phyloP scores from a whole-genome alignment of 148 eudicot species.

The Fagopyrum tataricum region DNA sequence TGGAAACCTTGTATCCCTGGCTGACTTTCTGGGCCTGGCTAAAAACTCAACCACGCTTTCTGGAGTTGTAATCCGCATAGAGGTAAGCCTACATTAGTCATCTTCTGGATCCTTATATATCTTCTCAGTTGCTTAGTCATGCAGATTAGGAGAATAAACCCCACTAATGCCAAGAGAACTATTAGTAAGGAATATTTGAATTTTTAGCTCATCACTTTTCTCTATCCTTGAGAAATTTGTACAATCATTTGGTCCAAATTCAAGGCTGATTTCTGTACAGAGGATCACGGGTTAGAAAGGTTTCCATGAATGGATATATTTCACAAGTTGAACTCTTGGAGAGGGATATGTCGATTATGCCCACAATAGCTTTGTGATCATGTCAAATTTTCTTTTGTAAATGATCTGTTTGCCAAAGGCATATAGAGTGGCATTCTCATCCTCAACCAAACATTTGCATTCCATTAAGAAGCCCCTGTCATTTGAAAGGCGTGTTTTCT shows the following conservation, averaged over 20 bases:
- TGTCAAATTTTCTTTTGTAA: background rate
- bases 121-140: background rate
- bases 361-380: background rate
- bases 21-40: constrained; percentile 38
- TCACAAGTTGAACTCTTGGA: background rate
- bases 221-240: background rate
- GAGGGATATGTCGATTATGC: background rate
- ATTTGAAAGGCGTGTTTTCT: background rate
- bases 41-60: constrained; percentile 59
- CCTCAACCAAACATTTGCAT: constrained; percentile 8
- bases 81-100: constrained; percentile 43
- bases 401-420: constrained; percentile 4
- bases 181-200: background rate
- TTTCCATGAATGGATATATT: background rate
- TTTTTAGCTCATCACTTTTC: background rate
- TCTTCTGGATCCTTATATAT: background rate
- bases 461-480: background rate
- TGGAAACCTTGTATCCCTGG: constrained; percentile 37
- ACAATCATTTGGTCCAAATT: background rate
- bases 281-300: background rate
- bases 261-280: background rate
- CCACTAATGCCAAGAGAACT: background rate
- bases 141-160: background rate
- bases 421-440: background rate
- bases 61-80: constrained; percentile 64